Evolutionary conservation across 306 rosid genomes (phyloP), one percentile per base, ranked within the genome.

Genomic region (Cucumis hystrix): DNA sequence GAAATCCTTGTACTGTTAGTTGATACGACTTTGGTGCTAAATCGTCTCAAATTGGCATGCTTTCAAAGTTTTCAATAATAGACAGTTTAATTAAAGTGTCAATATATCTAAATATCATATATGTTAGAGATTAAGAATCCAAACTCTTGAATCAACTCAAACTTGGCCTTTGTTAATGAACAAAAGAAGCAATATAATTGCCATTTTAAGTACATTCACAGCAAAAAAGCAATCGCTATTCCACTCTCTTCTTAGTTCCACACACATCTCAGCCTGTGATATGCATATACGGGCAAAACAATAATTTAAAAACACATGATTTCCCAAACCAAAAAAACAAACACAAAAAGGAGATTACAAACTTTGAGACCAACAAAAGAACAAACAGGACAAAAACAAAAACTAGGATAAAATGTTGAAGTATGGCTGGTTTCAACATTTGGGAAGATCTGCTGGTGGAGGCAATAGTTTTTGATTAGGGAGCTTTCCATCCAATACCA

Each of bases 361-460:
- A 61, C 40, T 28, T 5, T 5, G 20, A 63, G 21, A 63, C 45
- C 66, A 35, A 37, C 23, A 64, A 37, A 33, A 18, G 6, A 52
- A 15, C n/a, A 52, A 30, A 25, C 18, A 13, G 6, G 8, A 63
- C 43, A 33, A 33, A 40, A 66, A 39, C 9, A 39, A 39, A 10
- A 39, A 2, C 28, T 9, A 37, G 6, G 51, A 33, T 17, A 52
- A 52, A 63, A 30, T 18, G 7, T 16, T 39, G 25, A n/a, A 18
- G 0, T 4, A 18, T 66, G 51, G 23, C 20, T 66, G 51, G 23
- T 67, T 10, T 67, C 73, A 67, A 67, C 73, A 67, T 40, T 67
- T 67, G 8, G 73, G 73, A 67, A 67, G 73, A 67, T 67, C 73
- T 5, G 73, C 49, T 40, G 73, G 73, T 40, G 73, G 73, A 67